Evolutionary conservation across 139 green algal species (phyloP), one percentile per base, ranked within the genome.

Genomic region (Monoraphidium neglectum): DNA sequence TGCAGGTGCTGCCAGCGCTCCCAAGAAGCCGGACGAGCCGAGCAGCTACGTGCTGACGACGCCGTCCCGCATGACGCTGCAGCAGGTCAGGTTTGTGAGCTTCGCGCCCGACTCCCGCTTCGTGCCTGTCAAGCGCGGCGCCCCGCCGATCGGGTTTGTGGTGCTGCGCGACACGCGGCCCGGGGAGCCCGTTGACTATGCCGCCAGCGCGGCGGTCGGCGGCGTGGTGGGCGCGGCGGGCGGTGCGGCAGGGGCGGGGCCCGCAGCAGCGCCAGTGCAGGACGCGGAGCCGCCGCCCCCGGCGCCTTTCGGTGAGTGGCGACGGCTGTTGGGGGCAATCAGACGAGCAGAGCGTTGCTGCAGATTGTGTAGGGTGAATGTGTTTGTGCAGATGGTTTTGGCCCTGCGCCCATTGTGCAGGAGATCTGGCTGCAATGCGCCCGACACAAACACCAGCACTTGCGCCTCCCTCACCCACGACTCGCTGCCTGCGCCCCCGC

Each of bases 41-140:
- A 74, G 49, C 56, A 92, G 60, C 65, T 89, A 93, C 78, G 80
- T 67, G 23, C 59, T 97, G 36, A 77, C 88, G 62, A 98, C 98
- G 84, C 96, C 95, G 0, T 82, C 88, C 1, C 86, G 96, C 24
- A 91, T 99, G 75, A 86, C 96, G 60, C 93, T 93, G 13, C 77
- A 74, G 10, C 93, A 98, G 85, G 89, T 92, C 57, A 82, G 76
- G 57, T 91, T 84, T 76, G 77, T 95, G 28, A 47, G 40, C 36
- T 87, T 94, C 60, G 49, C 63, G 51, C 53, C 83, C 6, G 83
- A 51, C 40, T 46, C 67, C 67, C 65, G 81, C 18, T 86, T 90
- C 46, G 76, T 68, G 26, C 93, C 97, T 77, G 87, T 94, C 40
- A 89, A 85, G 73, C 90, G 77, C 67, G 80, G 89, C 54, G 70